A percentile compares a stretch with the other conserved stretches of the same genome.
Evolutionary conservation across 2,329 filamentous ascomycete species (phyloP).

Genomic region (Diaporthe amygdali): DNA sequence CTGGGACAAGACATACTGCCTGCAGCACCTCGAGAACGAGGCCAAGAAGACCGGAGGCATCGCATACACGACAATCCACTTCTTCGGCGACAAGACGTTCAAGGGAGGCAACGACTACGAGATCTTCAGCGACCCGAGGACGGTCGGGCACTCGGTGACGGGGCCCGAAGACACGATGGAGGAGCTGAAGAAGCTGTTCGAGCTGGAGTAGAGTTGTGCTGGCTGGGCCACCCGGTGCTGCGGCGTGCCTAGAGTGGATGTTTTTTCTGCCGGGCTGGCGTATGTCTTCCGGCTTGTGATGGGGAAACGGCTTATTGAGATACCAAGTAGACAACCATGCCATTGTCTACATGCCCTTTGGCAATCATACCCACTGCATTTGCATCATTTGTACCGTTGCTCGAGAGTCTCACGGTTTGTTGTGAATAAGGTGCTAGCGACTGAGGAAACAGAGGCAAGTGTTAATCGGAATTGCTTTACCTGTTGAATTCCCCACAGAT

Average conservation of each 20-base stretch:
- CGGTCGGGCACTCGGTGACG: conserved; percentile 83
- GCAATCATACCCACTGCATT: not conserved
- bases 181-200: conserved; percentile 82
- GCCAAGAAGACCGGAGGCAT: conserved; percentile 72
- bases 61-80: conserved; percentile 87
- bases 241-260: not conserved
- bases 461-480: not conserved
- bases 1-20: conserved; percentile 99
- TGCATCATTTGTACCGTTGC: not conserved
- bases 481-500: not conserved
- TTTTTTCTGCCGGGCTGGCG: not conserved
- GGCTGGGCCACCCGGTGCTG: not conserved
- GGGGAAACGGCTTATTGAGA: conserved; percentile 5
- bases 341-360: not conserved
- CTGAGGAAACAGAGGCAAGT: no score
- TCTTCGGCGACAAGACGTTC: conserved; percentile 96
- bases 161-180: conserved; percentile 82
- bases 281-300: not conserved
- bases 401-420: not conserved
- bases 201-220: conserved; percentile 43
- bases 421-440: not conserved
- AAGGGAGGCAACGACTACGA: conserved; percentile 94
- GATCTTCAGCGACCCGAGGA: conserved; percentile 84
- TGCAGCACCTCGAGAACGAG: conserved; percentile 85
- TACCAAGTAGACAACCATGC: conserved; percentile 8